A percentile compares a stretch with the other conserved stretches of the same genome.
Conservation (phyloP, 768 basidiomycete species). For the Sarcodon sp. region DNA sequence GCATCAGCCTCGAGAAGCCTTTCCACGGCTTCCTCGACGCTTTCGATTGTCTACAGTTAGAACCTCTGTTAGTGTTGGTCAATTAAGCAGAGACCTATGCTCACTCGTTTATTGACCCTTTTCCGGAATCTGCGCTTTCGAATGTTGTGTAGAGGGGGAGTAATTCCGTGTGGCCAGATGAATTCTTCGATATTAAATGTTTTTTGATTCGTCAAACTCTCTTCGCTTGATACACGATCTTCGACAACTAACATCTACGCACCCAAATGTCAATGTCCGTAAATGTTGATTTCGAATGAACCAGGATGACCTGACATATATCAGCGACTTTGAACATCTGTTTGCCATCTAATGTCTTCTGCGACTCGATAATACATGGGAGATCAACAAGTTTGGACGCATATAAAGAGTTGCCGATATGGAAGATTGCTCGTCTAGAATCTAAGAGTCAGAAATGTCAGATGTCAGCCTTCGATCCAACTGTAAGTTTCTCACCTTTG, state of each 20-base stretch:
- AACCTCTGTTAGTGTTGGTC: not conserved
- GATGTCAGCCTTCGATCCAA: too few species aligned
- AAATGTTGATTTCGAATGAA: conserved; percentile 7
- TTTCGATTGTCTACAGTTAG: conserved; percentile 72
- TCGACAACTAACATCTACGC: conserved; percentile 86
- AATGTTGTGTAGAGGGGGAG: conserved; percentile 83
- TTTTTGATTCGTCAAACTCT: conserved; percentile 44
- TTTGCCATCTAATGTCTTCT: conserved; percentile 92
- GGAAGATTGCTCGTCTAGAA: conserved; percentile 82
- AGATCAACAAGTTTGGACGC: conserved; percentile 92
- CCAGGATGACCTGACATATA: conserved; percentile 72
- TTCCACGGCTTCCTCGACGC: conserved; percentile 89
- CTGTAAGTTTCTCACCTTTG: conserved; percentile 44
- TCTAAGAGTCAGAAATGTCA: conserved; percentile 32
- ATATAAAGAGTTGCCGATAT: conserved; percentile 69
- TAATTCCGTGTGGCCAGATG: conserved; percentile 94
- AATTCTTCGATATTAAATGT: conserved; percentile 89
- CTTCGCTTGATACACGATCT: conserved; percentile 59
- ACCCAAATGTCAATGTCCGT: not conserved
- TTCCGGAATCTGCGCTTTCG: conserved; percentile 90
- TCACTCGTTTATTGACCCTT: conserved; percentile 68
- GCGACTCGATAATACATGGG: conserved; percentile 86
- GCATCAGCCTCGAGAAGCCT: conserved; percentile 73
- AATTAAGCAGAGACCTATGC: conserved; percentile 11
- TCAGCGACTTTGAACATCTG: conserved; percentile 99